A percentile compares a stretch with the other conserved stretches of the same genome.
These are phyloP conservation scores for Myxozyma lipomycoides DNA, from an alignment of 805 yeast species.

Conservation along the genomic window DNA sequence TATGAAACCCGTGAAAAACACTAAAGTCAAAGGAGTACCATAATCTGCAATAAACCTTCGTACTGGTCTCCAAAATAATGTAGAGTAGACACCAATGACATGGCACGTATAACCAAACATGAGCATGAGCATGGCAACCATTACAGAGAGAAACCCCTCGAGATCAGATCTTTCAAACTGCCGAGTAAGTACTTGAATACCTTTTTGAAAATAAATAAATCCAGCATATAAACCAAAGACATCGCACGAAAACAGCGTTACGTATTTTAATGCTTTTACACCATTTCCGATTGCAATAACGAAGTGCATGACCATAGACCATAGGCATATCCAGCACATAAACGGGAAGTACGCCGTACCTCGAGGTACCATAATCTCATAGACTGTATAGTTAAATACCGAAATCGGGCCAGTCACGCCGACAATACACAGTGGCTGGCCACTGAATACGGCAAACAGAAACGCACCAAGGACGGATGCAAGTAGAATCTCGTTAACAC, in stretches of 20 bases:
- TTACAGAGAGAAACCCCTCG: slow-evolving; percentile 58
- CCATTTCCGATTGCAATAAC: slow-evolving; percentile 65
- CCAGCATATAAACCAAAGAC: slow-evolving; percentile 90
- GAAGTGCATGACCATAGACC: slow-evolving; percentile 84
- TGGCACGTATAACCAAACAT: slow-evolving; percentile 64
- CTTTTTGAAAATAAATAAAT: slow-evolving; percentile 83
- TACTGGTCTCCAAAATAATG: slow-evolving; percentile 54
- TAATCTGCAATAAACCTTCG: slow-evolving; percentile 80
- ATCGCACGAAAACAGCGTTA: slow-evolving; percentile 41
- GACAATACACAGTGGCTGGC: slow-evolving; percentile 91
- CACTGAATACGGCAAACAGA: slow-evolving; percentile 77
- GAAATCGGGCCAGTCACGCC: slow-evolving; percentile 94
- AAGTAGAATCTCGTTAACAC: slow-evolving; percentile 83
- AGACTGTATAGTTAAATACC: slow-evolving; percentile 87
- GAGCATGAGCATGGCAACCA: slow-evolving; percentile 70
- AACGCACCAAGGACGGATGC: slow-evolving; percentile 86
- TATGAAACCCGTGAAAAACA: slow-evolving; percentile 89
- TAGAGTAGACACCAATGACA: slow-evolving; percentile 58
- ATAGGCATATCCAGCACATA: slow-evolving; percentile 92
- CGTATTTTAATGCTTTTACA: slow-evolving; percentile 45
- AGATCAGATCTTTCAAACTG: slow-evolving; percentile 54
- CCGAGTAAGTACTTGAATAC: slow-evolving; percentile 69
- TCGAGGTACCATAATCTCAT: slow-evolving; percentile 57
- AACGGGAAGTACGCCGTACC: slow-evolving; percentile 67
- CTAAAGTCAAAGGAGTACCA: slow-evolving; percentile 74